phyloP scores from a whole-genome alignment of 73 alveolate species.

The Paramecium pentaurelia region DNA sequence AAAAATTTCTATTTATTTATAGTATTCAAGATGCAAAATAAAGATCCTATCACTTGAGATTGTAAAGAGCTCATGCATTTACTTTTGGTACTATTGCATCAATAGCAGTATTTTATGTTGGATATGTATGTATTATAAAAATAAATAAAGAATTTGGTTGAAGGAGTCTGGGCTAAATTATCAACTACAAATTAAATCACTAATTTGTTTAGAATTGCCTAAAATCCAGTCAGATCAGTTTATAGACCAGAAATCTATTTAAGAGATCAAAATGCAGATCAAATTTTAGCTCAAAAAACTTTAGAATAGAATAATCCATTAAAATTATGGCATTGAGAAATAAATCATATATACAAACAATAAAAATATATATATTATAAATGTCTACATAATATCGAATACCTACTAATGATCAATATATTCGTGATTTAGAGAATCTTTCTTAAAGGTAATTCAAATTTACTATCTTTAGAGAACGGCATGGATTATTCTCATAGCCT shows the following conservation, averaged over 20 bases:
- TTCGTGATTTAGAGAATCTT: not conserved
- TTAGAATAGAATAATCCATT: not conserved
- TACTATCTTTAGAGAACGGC: not conserved
- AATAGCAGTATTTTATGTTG: not conserved
- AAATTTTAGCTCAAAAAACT: not conserved
- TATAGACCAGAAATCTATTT: conserved; percentile 13
- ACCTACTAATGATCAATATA: not conserved
- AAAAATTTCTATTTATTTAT: not conserved
- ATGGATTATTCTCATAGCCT: not conserved
- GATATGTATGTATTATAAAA: not conserved
- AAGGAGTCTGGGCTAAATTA: conserved; percentile 14
- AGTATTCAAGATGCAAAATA: not conserved
- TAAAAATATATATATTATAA: not conserved
- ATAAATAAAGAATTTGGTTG: not conserved
- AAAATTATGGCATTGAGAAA: conserved; percentile 10
- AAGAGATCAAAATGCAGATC: not conserved
- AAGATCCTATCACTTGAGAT: not conserved
- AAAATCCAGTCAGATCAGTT: not conserved
- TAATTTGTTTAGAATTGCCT: not conserved
- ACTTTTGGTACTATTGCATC: not conserved
- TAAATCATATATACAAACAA: not conserved
- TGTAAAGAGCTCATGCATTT: not conserved
- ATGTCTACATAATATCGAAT: not conserved
- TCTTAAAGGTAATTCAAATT: not conserved
- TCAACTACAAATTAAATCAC: not conserved